These are phyloP conservation scores for Aureobasidium sp. DNA, from an alignment of 2,329 filamentous ascomycete species.

Conservation along the genomic window DNA sequence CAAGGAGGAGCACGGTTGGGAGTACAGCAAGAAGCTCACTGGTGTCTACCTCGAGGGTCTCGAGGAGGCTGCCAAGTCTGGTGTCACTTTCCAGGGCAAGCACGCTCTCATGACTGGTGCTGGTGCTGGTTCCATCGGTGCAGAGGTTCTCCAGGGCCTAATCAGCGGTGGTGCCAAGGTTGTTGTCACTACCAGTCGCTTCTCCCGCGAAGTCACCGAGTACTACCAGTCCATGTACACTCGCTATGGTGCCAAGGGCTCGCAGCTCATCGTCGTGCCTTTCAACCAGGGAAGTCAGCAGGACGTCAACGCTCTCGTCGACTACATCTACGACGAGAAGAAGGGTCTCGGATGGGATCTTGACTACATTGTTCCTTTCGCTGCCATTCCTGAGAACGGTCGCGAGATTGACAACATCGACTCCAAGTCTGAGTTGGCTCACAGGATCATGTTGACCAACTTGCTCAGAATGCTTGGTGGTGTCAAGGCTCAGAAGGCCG, in stretches of 20 bases:
- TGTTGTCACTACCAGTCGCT: conserved; percentile 90
- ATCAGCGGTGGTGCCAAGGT: conserved; percentile 97
- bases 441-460: conserved; percentile 99
- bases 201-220: conserved; percentile 94
- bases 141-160: conserved; percentile 89
- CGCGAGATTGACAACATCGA: conserved; percentile 96
- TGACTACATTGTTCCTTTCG: conserved; percentile 92
- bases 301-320: conserved; percentile 85
- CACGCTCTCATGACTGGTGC: conserved; percentile 97
- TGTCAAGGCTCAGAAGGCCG: conserved; percentile 85
- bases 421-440: conserved; percentile 94
- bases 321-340: conserved; percentile 97
- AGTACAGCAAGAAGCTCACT: conserved; percentile 98
- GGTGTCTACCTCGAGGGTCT: conserved; percentile 86
- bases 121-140: conserved; percentile 94
- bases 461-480: conserved; percentile 81
- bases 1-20: conserved; percentile 90
- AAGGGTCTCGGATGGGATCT: conserved; percentile 97
- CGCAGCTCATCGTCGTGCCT: conserved; percentile 93
- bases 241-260: conserved; percentile 85
- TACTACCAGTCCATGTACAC: conserved; percentile 99
- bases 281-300: conserved; percentile 99
- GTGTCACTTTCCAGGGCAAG: conserved; percentile 90
- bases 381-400: conserved; percentile 94
- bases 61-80: conserved; percentile 77